Conservation (phyloP, 2,329 filamentous ascomycete species). For the Cercospora janseana region DNA sequence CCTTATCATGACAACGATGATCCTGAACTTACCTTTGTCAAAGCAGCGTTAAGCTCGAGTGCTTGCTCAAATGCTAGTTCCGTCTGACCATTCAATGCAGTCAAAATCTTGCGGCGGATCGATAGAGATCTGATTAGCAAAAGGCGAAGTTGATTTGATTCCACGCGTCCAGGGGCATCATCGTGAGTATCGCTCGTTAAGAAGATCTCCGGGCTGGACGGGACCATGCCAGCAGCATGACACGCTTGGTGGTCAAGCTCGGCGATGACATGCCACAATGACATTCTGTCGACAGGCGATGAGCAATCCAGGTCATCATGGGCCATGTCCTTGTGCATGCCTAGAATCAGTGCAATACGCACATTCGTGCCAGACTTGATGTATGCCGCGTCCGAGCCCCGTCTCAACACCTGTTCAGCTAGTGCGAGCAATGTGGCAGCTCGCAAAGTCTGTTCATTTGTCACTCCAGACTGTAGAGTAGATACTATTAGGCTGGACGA, state of each 20-base stretch:
- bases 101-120: slow-evolving; percentile 18
- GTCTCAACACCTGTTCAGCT: slow-evolving; percentile 16
- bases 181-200: no score
- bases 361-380: slow-evolving; percentile 17
- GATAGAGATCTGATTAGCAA: slow-evolving; percentile 12
- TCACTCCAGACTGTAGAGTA: slow-evolving; percentile 9
- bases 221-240: slow-evolving; percentile 18
- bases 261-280: slow-evolving; percentile 17
- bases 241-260: slow-evolving; percentile 22
- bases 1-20: no score
- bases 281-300: not conserved
- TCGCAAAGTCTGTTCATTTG: slow-evolving; percentile 3
- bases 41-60: slow-evolving; percentile 15
- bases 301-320: no score
- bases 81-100: slow-evolving; percentile 12
- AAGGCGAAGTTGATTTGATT: not conserved
- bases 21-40: slow-evolving; percentile 14
- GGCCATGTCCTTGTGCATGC: slow-evolving; percentile 5
- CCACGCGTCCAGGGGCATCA: no score
- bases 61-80: slow-evolving; percentile 17
- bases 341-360: slow-evolving; percentile 13
- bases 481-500: slow-evolving; percentile 10
- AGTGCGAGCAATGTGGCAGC: slow-evolving; percentile 10
- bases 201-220: not conserved
- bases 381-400: slow-evolving; percentile 12